Base-by-base conservation (phyloP, 1,284 basidiomycete species). In the Cutaneotrichosporon spelunceum region DNA sequence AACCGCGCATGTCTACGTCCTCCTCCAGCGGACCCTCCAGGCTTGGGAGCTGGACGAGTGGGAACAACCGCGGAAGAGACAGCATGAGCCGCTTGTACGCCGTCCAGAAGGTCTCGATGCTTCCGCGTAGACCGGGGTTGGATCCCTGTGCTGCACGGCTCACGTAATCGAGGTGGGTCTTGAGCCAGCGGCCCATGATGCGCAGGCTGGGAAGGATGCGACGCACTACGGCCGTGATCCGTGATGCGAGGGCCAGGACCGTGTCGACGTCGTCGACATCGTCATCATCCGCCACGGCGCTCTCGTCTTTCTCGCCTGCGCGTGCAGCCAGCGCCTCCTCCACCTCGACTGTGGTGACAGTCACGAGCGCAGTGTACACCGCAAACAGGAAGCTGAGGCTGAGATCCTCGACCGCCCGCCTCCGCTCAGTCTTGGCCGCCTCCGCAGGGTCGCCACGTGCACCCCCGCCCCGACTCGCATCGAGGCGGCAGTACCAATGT, bases 1-100 rank as follows among this genome's bases (percentile, higher is more conserved):
- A 97, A 0, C 93, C 95, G 45, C 84, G 83, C 82, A 96, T 85
- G 63, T 98, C 94, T 4, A 88, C 78, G 76, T 99, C 95, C 77
- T 99, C 95, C 65, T 96, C 92, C 60, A 98, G 80, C n/a, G 86
- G 84, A 1, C 83, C 82, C 4, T 80, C 81, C 21, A 90, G 80
- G 21, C 79, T 72, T 1, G 90, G 91, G 24, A 96, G 76, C 50
- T 82, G 82, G 3, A 83, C 82, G 3, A 82, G 76, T 0, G 93
- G 92, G 77, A 97, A 98, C 0, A 85, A 81, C 9, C 81, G 80
- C 14, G 82, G 81, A 26, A 97, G 79, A 8, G 84, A 79, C 48
- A 84, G 84, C 57, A 86, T 81, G 65, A 95, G 91, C 21, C 83
- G 82, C 10, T 84, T 83, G 75, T 90, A 93, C 36, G 82, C 79